phyloP scores from a whole-genome alignment of 441 rosid genomes.

The Euphorbia schlechtendalii region DNA sequence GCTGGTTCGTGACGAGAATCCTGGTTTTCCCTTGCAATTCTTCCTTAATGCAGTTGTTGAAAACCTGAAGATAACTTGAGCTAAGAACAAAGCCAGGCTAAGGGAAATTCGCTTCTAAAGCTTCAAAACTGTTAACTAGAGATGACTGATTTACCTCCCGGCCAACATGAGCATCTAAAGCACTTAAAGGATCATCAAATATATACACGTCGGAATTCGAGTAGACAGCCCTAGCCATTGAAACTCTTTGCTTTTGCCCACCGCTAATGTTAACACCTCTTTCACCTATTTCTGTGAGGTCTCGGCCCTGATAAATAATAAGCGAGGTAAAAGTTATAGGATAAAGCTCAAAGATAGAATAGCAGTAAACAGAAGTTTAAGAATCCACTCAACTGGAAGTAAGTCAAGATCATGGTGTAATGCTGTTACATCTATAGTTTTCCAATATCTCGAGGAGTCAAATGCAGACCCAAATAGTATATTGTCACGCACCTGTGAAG shows the following conservation, averaged over 20 bases:
- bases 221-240: conserved; percentile 96
- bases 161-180: conserved; percentile 92
- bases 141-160: conserved; percentile 76
- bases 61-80: conserved; percentile 53
- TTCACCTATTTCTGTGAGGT: conserved; percentile 92
- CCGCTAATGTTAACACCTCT: conserved; percentile 98
- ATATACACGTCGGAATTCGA: conserved; percentile 81
- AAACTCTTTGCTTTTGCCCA: conserved; percentile 97
- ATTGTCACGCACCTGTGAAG: conserved; percentile 75
- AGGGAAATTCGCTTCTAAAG: conserved; percentile 5
- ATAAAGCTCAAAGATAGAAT: conserved; percentile 14
- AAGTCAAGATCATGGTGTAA: conserved; percentile 79
- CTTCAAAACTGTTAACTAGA: background rate
- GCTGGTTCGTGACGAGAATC: conserved; percentile 90
- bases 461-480: conserved; percentile 73
- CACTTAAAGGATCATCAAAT: conserved; percentile 98
- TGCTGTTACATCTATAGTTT: conserved; percentile 70
- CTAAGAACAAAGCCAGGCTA: conserved; percentile 19
- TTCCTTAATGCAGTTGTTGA: conserved; percentile 77
- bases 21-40: conserved; percentile 78
- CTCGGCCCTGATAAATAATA: conserved; percentile 55
- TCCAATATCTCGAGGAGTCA: conserved; percentile 59
- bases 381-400: conserved; percentile 70
- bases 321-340: conserved; percentile 12
- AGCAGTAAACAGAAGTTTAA: conserved; percentile 5